phyloP scores from a whole-genome alignment of 1,284 basidiomycete species.

The Athelia sp. region DNA sequence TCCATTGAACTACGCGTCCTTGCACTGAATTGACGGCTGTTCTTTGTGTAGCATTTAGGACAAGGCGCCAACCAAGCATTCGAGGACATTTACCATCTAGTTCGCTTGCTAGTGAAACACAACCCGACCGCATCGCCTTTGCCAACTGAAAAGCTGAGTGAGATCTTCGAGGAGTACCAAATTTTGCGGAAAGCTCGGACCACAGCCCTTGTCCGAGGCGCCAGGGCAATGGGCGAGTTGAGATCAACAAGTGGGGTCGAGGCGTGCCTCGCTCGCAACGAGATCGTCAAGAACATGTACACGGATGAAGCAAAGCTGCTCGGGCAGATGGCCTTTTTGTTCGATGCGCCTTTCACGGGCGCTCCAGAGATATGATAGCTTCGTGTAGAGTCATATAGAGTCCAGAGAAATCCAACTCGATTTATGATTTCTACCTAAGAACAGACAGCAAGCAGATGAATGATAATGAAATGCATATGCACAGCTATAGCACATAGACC shows the following conservation, averaged over 20 bases:
- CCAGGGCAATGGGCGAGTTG: conserved; percentile 30
- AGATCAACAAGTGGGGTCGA: conserved; percentile 31
- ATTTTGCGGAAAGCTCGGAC: conserved; percentile 32
- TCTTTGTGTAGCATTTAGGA: conserved; percentile 37
- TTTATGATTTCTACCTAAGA: too few relatives aligned
- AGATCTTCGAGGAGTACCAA: conserved; percentile 38
- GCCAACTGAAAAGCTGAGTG: conserved; percentile 23
- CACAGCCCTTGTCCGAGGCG: conserved; percentile 31
- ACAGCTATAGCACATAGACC: too few relatives aligned
- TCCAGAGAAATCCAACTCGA: too few relatives aligned
- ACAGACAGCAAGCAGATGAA: too few relatives aligned
- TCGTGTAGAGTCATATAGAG: too few relatives aligned
- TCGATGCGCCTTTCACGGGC: conserved; percentile 12
- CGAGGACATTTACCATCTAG: conserved; percentile 38
- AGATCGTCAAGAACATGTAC: conserved; percentile 16
- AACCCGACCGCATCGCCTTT: conserved; percentile 24
- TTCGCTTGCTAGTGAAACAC: conserved; percentile 28
- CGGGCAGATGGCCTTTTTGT: conserved; percentile 2
- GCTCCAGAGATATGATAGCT: conserved; percentile 14
- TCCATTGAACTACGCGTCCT: conserved; percentile 2
- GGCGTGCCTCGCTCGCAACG: conserved; percentile 27
- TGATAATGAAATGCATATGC: too few relatives aligned
- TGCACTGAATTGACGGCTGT: background rate
- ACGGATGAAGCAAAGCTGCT: conserved; percentile 13
- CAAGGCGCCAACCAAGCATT: conserved; percentile 47